These are phyloP conservation scores for Phytophthora syringae DNA, from an alignment of 352 stramenopile genomes.

Conservation along the genomic window DNA sequence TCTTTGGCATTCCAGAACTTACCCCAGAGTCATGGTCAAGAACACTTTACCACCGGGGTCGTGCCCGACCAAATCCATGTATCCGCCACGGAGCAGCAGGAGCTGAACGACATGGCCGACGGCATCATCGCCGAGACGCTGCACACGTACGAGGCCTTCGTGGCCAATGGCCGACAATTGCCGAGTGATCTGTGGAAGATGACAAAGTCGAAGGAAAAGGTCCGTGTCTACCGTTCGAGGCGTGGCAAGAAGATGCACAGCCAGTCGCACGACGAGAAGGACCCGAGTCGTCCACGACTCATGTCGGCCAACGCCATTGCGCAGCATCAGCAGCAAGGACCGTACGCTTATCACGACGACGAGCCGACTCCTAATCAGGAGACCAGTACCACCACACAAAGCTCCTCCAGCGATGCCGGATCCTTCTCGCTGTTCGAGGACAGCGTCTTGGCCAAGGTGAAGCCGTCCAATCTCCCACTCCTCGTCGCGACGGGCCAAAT, in stretches of 20 bases:
- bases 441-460: no score
- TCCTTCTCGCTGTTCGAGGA: no score
- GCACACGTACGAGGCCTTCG: slow-evolving; percentile 58
- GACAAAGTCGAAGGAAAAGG: slow-evolving; percentile 53
- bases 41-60: not conserved
- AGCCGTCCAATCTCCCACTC: no score
- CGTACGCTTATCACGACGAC: slow-evolving; percentile 29
- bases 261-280: slow-evolving; percentile 32
- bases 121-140: slow-evolving; percentile 62
- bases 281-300: slow-evolving; percentile 42
- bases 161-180: slow-evolving; percentile 36
- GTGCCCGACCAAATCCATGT: slow-evolving; percentile 26
- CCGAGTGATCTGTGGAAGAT: slow-evolving; percentile 54
- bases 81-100: slow-evolving; percentile 36
- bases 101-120: slow-evolving; percentile 52
- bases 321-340: slow-evolving; percentile 35
- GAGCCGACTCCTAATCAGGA: slow-evolving; percentile 22
- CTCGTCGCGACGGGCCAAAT: slow-evolving; percentile 43
- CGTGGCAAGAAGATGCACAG: slow-evolving; percentile 27
- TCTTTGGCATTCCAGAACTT: slow-evolving; percentile 28
- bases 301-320: slow-evolving; percentile 41
- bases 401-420: slow-evolving; percentile 41
- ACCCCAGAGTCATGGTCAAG: slow-evolving; percentile 19
- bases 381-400: slow-evolving; percentile 30
- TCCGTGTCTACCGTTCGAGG: slow-evolving; percentile 57